Percentiles rank a stretch among this genome's conserved stretches.
These are phyloP conservation scores for Ophiostoma ulmi DNA, from an alignment of 2,329 filamentous ascomycete genomes.

Conservation along the genomic window DNA sequence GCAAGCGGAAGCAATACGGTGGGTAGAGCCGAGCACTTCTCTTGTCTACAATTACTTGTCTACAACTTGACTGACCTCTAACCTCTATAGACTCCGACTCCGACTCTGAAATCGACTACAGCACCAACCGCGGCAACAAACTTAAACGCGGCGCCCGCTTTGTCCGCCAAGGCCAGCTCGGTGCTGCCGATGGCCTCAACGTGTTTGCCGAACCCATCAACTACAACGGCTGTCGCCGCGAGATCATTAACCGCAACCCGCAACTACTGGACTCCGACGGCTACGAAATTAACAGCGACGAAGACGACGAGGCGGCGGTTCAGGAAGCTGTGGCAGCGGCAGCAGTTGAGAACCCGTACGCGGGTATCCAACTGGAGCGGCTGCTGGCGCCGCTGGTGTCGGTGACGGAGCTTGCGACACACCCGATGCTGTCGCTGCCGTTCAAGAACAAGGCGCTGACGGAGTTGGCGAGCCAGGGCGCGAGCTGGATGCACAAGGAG, in stretches of 20 bases:
- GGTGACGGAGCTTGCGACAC: conserved; percentile 66
- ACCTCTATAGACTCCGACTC: conserved; percentile 66
- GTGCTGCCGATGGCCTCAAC: conserved; percentile 59
- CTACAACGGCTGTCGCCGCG: conserved; percentile 66
- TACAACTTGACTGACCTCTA: neutral
- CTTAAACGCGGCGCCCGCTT: conserved; percentile 70
- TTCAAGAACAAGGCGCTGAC: conserved; percentile 70
- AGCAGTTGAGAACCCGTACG: conserved; percentile 70
- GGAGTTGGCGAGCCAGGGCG: conserved; percentile 64
- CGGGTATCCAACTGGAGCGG: conserved; percentile 64
- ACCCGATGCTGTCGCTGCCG: conserved; percentile 68
- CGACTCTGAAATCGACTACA: conserved; percentile 64
- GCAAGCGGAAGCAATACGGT: conserved; percentile 29
- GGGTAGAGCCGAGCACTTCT: neutral
- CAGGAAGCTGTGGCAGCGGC: conserved; percentile 57
- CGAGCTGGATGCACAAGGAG: conserved; percentile 68
- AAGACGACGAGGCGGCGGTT: conserved; percentile 58
- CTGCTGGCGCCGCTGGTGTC: conserved; percentile 70
- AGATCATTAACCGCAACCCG: conserved; percentile 70
- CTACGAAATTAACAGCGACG: conserved; percentile 68
- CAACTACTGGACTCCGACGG: conserved; percentile 71
- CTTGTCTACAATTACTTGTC: neutral
- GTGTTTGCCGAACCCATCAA: conserved; percentile 61
- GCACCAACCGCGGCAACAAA: conserved; percentile 72
- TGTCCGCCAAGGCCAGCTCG: conserved; percentile 63